Percentiles rank a stretch among this genome's conserved stretches.
Evolutionary conservation across 1,284 basidiomycete genomes (phyloP).

Genomic region (Pterulicium gracile): DNA sequence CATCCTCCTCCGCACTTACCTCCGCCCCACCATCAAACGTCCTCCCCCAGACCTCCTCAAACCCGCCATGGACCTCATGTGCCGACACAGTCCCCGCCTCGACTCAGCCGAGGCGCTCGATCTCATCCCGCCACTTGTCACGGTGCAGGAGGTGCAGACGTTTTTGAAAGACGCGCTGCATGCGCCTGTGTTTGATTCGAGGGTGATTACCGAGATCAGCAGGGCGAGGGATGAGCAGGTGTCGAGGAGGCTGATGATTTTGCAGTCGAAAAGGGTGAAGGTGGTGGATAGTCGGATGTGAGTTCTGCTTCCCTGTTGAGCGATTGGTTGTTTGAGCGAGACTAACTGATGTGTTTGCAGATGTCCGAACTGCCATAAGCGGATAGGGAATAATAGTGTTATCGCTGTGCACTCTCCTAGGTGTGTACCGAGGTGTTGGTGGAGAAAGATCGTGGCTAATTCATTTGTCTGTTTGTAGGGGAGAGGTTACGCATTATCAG

Average conservation of each 20-base stretch:
- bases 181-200: slow-evolving; percentile 54
- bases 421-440: too few species aligned
- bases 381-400: slow-evolving; percentile 79
- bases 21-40: slow-evolving; percentile 51
- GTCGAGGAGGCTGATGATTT: slow-evolving; percentile 56
- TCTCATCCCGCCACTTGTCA: slow-evolving; percentile 82
- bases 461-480: slow-evolving; percentile 32
- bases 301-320: slow-evolving; percentile 17
- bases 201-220: slow-evolving; percentile 56
- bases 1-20: slow-evolving; percentile 79
- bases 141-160: slow-evolving; percentile 64
- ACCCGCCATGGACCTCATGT: slow-evolving; percentile 79
- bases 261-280: slow-evolving; percentile 79
- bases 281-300: slow-evolving; percentile 88
- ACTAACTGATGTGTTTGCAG: slow-evolving; percentile 27
- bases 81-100: slow-evolving; percentile 72
- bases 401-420: slow-evolving; percentile 88
- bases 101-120: slow-evolving; percentile 75
- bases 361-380: slow-evolving; percentile 93
- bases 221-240: slow-evolving; percentile 67
- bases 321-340: slow-evolving; percentile 3
- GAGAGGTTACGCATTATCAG: slow-evolving; percentile 90
- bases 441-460: too few species aligned
- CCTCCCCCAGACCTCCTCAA: slow-evolving; percentile 43
- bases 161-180: slow-evolving; percentile 75